phyloP scores from a whole-genome alignment of 768 basidiomycete species.

The Trametes cubensis region DNA sequence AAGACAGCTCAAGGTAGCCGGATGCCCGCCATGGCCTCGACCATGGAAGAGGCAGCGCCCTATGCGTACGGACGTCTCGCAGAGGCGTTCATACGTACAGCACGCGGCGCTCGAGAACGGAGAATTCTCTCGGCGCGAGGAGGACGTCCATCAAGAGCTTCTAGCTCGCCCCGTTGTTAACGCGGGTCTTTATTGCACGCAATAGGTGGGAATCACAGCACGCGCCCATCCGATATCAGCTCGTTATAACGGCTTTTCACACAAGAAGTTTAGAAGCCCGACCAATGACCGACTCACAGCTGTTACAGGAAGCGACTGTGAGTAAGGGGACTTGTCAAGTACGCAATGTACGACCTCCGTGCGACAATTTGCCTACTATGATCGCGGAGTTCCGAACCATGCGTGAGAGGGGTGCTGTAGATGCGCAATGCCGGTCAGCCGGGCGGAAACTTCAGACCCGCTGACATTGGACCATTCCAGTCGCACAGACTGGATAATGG shows the following conservation, averaged over 20 bases:
- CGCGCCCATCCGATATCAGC: slow-evolving; percentile 20
- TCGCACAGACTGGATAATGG: not conserved
- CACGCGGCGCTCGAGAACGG: slow-evolving; percentile 7
- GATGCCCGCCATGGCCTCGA: not conserved
- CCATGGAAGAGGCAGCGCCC: slow-evolving; percentile 8
- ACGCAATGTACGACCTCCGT: slow-evolving; percentile 21
- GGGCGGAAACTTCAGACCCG: slow-evolving; percentile 11
- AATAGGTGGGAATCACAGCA: slow-evolving; percentile 18
- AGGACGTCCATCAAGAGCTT: slow-evolving; percentile 25
- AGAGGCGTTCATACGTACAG: slow-evolving; percentile 20
- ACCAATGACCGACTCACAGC: slow-evolving; percentile 20
- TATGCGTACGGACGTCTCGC: slow-evolving; percentile 7
- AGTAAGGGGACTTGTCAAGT: slow-evolving; percentile 22
- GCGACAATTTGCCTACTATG: slow-evolving; percentile 20
- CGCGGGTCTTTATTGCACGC: slow-evolving; percentile 18
- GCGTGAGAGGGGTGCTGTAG: slow-evolving; percentile 8
- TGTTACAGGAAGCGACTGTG: slow-evolving; percentile 17
- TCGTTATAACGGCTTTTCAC: slow-evolving; percentile 19
- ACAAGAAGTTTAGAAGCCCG: slow-evolving; percentile 16
- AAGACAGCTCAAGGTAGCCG: slow-evolving; percentile 5
- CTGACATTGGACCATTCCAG: not conserved
- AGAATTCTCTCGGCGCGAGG: slow-evolving; percentile 20
- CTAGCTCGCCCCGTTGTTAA: slow-evolving; percentile 24
- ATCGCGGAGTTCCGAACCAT: slow-evolving; percentile 15
- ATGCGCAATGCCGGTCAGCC: slow-evolving; percentile 9